phyloP scores from a whole-genome alignment of 2,329 filamentous ascomycete genomes.

The Fusarium sp. region DNA sequence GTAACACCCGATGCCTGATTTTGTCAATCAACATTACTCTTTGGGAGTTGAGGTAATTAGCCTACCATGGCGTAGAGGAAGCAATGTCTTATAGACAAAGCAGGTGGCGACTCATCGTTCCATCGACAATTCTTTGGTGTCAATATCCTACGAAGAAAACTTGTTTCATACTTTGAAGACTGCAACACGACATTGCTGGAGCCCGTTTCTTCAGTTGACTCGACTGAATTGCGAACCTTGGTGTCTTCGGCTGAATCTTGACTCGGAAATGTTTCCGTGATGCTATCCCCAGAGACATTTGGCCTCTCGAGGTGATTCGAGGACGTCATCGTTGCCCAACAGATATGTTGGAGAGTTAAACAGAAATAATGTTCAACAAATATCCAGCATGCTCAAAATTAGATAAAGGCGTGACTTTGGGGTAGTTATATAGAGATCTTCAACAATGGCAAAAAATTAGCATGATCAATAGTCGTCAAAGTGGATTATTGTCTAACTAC shows the following conservation, averaged over 20 bases:
- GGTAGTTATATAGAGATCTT: neutral
- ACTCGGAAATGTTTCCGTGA: conserved; percentile 15
- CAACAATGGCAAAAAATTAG: conserved; percentile 3
- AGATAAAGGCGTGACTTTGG: neutral
- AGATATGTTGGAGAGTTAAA: neutral
- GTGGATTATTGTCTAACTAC: conserved; percentile 16
- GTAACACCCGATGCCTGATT: conserved; percentile 70
- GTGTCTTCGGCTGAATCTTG: neutral
- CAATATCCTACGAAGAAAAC: conserved; percentile 46
- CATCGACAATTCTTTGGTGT: conserved; percentile 76
- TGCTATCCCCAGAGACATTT: conserved; percentile 10
- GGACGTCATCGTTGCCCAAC: conserved; percentile 24
- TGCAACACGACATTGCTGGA: conserved; percentile 4
- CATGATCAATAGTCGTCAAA: conserved; percentile 2
- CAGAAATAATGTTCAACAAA: neutral
- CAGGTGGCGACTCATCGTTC: conserved; percentile 73
- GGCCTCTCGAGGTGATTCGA: conserved; percentile 5
- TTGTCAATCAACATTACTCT: neutral
- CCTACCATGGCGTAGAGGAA: conserved; percentile 75
- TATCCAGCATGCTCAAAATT: neutral
- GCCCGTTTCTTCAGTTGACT: conserved; percentile 31
- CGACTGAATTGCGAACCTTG: conserved; percentile 3
- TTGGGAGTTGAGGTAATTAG: neutral
- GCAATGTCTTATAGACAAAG: conserved; percentile 77
- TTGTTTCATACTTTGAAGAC: conserved; percentile 41